These are phyloP conservation scores for Anthracocystis setariae DNA, from an alignment of 1,284 basidiomycete species.

Conservation along the genomic window DNA sequence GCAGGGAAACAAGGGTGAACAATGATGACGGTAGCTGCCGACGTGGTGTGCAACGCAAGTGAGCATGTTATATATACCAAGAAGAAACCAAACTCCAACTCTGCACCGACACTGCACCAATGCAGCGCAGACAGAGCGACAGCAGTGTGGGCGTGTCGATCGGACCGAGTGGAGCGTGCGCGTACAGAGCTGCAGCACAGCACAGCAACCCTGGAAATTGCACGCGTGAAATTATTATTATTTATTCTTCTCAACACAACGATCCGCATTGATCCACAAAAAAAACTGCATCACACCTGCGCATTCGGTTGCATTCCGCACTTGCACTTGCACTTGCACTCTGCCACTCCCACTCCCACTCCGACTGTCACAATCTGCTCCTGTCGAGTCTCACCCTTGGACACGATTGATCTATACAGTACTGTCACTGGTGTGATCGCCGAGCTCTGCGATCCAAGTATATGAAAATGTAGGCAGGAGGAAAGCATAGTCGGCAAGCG, in stretches of 20 bases:
- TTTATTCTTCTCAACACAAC: not conserved
- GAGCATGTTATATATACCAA: conserved; percentile 1
- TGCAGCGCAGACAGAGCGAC: not conserved
- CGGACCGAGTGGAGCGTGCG: conserved; percentile 13
- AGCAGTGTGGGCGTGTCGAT: not conserved
- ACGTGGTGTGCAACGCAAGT: not conserved
- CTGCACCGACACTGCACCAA: not conserved
- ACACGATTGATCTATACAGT: no score
- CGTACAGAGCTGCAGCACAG: not conserved
- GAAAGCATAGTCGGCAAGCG: not conserved
- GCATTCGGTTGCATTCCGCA: no score
- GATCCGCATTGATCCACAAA: not conserved
- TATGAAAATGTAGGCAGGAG: no score
- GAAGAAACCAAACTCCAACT: not conserved
- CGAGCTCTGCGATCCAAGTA: no score
- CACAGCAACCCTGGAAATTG: not conserved
- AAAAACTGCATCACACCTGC: no score
- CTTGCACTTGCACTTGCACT: no score
- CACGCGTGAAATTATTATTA: no score
- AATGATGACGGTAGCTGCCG: conserved; percentile 2
- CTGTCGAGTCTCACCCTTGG: no score
- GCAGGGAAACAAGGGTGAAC: conserved; percentile 5
- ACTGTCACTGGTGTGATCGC: no score
- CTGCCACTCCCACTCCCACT: no score
- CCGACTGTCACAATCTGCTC: no score